Evolutionary conservation across 768 basidiomycete species (phyloP).

Genomic region (Phylloporus rhodoxanthus): DNA sequence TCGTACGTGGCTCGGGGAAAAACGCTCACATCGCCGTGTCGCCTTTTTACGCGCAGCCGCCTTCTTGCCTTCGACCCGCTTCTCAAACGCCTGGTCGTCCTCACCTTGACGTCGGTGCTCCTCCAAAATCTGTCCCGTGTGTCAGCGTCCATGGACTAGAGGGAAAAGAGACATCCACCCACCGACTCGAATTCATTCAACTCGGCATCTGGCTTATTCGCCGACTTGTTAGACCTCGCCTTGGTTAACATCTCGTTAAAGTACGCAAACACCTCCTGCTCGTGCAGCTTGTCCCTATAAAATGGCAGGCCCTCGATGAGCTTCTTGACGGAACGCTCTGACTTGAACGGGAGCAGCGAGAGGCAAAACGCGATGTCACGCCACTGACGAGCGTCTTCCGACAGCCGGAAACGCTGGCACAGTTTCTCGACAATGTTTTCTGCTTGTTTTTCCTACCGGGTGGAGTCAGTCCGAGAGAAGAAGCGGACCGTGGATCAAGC

Average conservation of each 20-base stretch:
- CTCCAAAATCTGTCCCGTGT: constrained; percentile 61
- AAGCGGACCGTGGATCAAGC: not conserved
- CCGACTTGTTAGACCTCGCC: constrained; percentile 85
- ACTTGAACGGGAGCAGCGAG: constrained; percentile 93
- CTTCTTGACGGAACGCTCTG: constrained; percentile 93
- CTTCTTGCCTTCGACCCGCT: constrained; percentile 76
- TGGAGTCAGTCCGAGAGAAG: not conserved
- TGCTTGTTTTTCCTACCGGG: constrained; percentile 86
- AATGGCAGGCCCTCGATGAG: constrained; percentile 87
- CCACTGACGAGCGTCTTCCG: constrained; percentile 91
- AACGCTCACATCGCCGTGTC: constrained; percentile 39
- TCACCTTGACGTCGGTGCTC: constrained; percentile 79
- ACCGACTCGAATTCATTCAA: constrained; percentile 92
- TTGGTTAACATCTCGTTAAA: constrained; percentile 92
- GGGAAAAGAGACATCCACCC: constrained; percentile 8
- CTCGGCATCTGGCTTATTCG: constrained; percentile 89
- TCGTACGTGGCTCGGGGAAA: not conserved
- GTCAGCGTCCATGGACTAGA: not conserved
- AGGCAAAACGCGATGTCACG: constrained; percentile 95
- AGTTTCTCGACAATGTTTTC: constrained; percentile 97
- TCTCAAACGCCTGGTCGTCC: constrained; percentile 88
- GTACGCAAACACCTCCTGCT: constrained; percentile 67
- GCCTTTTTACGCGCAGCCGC: constrained; percentile 74
- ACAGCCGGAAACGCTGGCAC: constrained; percentile 88
- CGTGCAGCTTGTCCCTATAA: constrained; percentile 96